phyloP scores from a whole-genome alignment of 129 eudicot genomes.

The Tagetes patula region DNA sequence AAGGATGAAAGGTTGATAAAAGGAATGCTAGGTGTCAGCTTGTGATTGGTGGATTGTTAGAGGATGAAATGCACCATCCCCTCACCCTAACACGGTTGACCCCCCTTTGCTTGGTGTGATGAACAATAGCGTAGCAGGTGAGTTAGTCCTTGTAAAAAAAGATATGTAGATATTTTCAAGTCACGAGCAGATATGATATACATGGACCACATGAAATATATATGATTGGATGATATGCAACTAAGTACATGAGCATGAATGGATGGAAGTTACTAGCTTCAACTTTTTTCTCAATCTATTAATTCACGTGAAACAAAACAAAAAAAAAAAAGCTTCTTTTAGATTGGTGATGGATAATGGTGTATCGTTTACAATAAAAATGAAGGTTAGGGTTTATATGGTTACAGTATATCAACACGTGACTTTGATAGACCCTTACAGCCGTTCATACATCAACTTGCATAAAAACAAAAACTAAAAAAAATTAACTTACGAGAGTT shows the following conservation, averaged over 20 bases:
- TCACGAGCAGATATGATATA: constrained; percentile 21
- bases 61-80: no score
- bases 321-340: constrained; percentile 18
- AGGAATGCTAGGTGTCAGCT: no score
- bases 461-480: not conserved
- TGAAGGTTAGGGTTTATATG: constrained; percentile 25
- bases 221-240: not conserved
- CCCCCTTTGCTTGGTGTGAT: no score
- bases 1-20: no score
- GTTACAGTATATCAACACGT: constrained; percentile 46
- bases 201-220: constrained; percentile 15
- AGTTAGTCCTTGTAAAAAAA: no score
- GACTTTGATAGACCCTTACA: constrained; percentile 35
- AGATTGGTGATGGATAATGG: constrained; percentile 14
- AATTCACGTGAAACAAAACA: constrained; percentile 35
- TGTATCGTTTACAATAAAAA: constrained; percentile 12
- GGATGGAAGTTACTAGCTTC: constrained; percentile 7
- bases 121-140: no score
- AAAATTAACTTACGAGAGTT: no score
- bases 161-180: no score
- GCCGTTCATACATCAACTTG: constrained; percentile 2
- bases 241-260: not conserved
- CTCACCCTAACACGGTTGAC: no score
- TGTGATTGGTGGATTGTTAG: no score
- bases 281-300: constrained; percentile 1